Evolutionary conservation across 805 yeast species (phyloP), one percentile per base, ranked within the genome.

Genomic region (Kuraishia piskuri): DNA sequence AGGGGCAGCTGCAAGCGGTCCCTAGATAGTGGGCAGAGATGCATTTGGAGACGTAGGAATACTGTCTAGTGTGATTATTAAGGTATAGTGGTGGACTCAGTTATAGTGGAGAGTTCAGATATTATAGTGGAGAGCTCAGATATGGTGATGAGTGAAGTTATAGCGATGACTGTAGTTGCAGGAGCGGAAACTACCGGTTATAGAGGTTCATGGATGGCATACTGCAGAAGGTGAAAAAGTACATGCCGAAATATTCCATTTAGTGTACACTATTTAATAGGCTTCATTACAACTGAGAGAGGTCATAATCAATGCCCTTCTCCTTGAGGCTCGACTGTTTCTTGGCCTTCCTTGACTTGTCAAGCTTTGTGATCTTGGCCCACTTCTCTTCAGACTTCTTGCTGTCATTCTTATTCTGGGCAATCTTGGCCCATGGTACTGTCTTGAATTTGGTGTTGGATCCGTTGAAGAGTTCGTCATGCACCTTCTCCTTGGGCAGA

Each of bases 401-500:
- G 53, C 74, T 74, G 61, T 84, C 88, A 59, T 79, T 74, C 59
- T 77, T 75, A 46, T 71, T 67, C 63, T 73, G 76, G 50, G 80
- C 72, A 49, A 84, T 76, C 61, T 76, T 76, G 51, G 69, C 69
- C 83, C 86, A 78, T 50, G 88, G 88, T 48, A 84, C 72, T 14
- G 75, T 73, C 62, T 76, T 80, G 69, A 73, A 85, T 58, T 75
- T 79, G 49, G 66, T 67, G 63, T 80, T 76, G 37, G 82, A 73
- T 45, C 86, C 84, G 22, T 68, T 72, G 69, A 84, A 87, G 58
- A 87, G 70, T 58, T 80, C 76, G 61, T 79, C 75, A 60, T 82
- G 78, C 10, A 80, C 76, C 50, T 78, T 67, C 54, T 79, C 80
- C 55, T 79, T 73, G 40, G 87, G 91, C 50, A 80, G 62, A 19